These are phyloP conservation scores for Nicotiana attenuata DNA, from an alignment of 257 asterid genomes.

Conservation along the genomic window DNA sequence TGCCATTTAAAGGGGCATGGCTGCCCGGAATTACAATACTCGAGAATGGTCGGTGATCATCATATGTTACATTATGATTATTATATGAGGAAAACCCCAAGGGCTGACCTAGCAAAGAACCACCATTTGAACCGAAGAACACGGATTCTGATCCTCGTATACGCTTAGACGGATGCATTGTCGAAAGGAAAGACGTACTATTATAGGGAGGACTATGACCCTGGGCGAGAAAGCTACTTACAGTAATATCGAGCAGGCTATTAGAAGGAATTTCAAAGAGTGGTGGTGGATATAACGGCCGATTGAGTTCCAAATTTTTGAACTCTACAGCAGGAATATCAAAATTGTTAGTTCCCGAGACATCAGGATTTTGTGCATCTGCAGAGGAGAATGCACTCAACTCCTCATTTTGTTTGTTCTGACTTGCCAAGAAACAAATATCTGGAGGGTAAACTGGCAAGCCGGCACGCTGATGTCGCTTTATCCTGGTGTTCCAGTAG, in stretches of 20 bases:
- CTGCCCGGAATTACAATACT: constrained; percentile 29
- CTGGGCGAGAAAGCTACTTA: constrained; percentile 27
- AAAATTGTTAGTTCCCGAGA: constrained; percentile 20
- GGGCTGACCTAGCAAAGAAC: constrained; percentile 28
- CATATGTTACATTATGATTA: constrained; percentile 21
- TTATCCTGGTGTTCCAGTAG: constrained; percentile 60
- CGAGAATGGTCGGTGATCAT: constrained; percentile 17
- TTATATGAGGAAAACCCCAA: constrained; percentile 27
- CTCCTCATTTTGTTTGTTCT: constrained; percentile 26
- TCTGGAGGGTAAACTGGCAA: constrained; percentile 55
- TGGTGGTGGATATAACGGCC: constrained; percentile 20
- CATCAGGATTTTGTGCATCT: constrained; percentile 20
- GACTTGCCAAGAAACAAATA: constrained; percentile 23
- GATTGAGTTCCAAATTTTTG: constrained; percentile 27
- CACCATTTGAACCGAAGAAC: constrained; percentile 17
- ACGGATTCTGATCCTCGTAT: constrained; percentile 30
- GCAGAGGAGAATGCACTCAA: constrained; percentile 20
- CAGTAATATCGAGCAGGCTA: constrained; percentile 27
- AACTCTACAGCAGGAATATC: constrained; percentile 41
- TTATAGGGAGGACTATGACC: constrained; percentile 19
- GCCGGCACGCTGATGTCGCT: constrained; percentile 52
- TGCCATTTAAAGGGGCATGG: constrained; percentile 39
- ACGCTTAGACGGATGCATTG: constrained; percentile 42
- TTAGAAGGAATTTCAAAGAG: constrained; percentile 21
- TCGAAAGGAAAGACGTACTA: constrained; percentile 16